A percentile compares a stretch with the other conserved stretches of the same genome.
These are phyloP conservation scores for Alternaria sp. DNA, from an alignment of 2,329 filamentous ascomycete genomes.

Conservation along the genomic window DNA sequence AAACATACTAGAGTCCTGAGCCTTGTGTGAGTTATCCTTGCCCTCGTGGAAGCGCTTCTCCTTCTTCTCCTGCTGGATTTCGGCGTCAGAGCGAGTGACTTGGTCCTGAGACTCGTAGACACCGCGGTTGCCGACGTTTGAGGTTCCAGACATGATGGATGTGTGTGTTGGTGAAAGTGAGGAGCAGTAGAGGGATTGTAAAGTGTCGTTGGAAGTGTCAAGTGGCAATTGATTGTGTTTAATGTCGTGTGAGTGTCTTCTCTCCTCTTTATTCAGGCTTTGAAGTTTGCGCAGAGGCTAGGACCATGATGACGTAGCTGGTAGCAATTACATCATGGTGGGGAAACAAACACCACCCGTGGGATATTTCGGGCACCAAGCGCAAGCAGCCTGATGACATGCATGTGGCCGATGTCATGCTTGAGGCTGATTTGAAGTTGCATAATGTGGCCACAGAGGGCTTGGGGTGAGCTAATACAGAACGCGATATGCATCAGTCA, in stretches of 20 bases:
- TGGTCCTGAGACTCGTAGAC: slow-evolving; percentile 83
- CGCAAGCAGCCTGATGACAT: slow-evolving; percentile 23
- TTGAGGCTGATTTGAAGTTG: slow-evolving; percentile 12
- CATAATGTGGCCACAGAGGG: slow-evolving; percentile 6
- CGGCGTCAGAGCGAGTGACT: slow-evolving; percentile 66
- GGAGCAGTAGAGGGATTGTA: background rate
- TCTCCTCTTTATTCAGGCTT: slow-evolving; percentile 22
- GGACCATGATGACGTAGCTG: slow-evolving; percentile 34
- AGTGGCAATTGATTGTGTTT: slow-evolving; percentile 6
- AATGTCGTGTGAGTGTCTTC: slow-evolving; percentile 8
- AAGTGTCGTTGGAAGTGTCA: slow-evolving; percentile 3
- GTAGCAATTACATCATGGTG: slow-evolving; percentile 37
- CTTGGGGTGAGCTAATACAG: background rate
- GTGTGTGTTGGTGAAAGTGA: slow-evolving; percentile 5
- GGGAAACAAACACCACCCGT: slow-evolving; percentile 26
- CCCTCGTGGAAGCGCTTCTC: slow-evolving; percentile 75
- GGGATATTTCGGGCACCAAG: slow-evolving; percentile 27
- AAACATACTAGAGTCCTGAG: slow-evolving; percentile 74
- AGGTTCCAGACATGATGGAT: slow-evolving; percentile 61
- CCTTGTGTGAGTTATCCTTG: slow-evolving; percentile 71
- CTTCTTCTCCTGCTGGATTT: slow-evolving; percentile 61
- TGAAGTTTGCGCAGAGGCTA: slow-evolving; percentile 21
- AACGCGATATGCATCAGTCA: slow-evolving; percentile 1
- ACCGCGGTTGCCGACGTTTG: slow-evolving; percentile 70
- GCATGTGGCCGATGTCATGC: slow-evolving; percentile 13